Evolutionary conservation across 306 rosid species (phyloP), one percentile per base, ranked within the genome.

Genomic region (Abrus pulchellus): DNA sequence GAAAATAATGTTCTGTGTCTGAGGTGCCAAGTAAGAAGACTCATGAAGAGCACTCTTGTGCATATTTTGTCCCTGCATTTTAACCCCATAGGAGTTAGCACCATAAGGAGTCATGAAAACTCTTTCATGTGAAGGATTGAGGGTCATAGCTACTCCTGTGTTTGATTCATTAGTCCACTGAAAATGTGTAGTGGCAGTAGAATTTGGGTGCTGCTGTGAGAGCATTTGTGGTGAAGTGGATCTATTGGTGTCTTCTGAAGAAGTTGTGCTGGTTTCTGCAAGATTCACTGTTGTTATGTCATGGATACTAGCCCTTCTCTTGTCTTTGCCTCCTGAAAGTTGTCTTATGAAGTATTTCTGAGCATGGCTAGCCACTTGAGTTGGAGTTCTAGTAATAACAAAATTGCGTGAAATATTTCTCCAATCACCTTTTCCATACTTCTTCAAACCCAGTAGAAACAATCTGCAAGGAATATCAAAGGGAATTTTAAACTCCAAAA

Each of bases 301-400:
- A 88, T 96, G 99, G 45, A 96, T 96, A 88, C 99, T 96, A 5
- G 97, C 96, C 74, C 99, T 90, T 53, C 99, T 89, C 81, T 92
- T 96, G 61, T 96, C 99, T 80, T 93, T 96, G 4, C 97, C 97
- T 38, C 96, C 97, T 1, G 98, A 91, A 49, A 87, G 88, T 79
- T 93, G 98, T 76, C 99, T 82, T 74, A 96, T 92, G 86, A 96
- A 92, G 87, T 89, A 96, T 74, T 96, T 96, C 85, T 96, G 99
- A 54, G 99, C 99, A 75, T 96, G 99, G 44, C 99, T 96, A 53
- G 99, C 99, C 11, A 96, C 99, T 48, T 93, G 99, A 20, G 99
- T 96, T 2, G 98, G 97, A 0, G 98, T 94, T 75, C 98, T 69
- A n/a, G 95, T 89, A 1, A 87, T 81, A 64, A 94, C 98, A 3